Conservation (phyloP, 2,329 filamentous ascomycete genomes). For the Nothophaeocryptopus gaeumannii region DNA sequence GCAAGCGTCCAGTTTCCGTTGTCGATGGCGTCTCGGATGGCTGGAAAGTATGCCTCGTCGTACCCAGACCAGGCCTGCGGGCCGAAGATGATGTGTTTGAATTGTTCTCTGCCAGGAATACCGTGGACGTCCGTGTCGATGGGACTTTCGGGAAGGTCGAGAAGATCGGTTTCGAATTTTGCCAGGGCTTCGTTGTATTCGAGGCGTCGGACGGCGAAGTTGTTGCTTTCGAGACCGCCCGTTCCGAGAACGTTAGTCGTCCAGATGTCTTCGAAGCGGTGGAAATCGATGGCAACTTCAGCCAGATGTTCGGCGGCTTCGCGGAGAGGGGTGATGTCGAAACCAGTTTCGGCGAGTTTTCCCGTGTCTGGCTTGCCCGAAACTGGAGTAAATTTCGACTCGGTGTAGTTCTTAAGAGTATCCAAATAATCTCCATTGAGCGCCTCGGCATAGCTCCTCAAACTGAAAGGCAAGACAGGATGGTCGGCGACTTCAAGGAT, state of each 20-base stretch:
- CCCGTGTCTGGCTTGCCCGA: slow-evolving; percentile 5
- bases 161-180: slow-evolving; percentile 74
- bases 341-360: slow-evolving; percentile 41
- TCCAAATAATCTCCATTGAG: slow-evolving; percentile 61
- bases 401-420: slow-evolving; percentile 62
- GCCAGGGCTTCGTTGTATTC: slow-evolving; percentile 77
- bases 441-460: slow-evolving; percentile 67
- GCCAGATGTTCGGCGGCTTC: slow-evolving; percentile 63
- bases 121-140: slow-evolving; percentile 23
- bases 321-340: slow-evolving; percentile 59
- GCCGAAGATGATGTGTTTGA: slow-evolving; percentile 88
- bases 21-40: slow-evolving; percentile 77
- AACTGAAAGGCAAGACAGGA: slow-evolving; percentile 77
- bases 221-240: slow-evolving; percentile 72
- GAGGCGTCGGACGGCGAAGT: slow-evolving; percentile 64
- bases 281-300: slow-evolving; percentile 62
- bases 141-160: slow-evolving; percentile 62
- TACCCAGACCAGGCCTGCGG: slow-evolving; percentile 74
- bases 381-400: slow-evolving; percentile 10
- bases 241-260: slow-evolving; percentile 64
- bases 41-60: slow-evolving; percentile 70
- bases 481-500: slow-evolving; percentile 80
- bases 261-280: slow-evolving; percentile 75
- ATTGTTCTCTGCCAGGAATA: slow-evolving; percentile 82
- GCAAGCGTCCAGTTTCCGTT: slow-evolving; percentile 67